Conservation (phyloP, 2,329 filamentous ascomycete species). For the Colletotrichum cordylinicola region DNA sequence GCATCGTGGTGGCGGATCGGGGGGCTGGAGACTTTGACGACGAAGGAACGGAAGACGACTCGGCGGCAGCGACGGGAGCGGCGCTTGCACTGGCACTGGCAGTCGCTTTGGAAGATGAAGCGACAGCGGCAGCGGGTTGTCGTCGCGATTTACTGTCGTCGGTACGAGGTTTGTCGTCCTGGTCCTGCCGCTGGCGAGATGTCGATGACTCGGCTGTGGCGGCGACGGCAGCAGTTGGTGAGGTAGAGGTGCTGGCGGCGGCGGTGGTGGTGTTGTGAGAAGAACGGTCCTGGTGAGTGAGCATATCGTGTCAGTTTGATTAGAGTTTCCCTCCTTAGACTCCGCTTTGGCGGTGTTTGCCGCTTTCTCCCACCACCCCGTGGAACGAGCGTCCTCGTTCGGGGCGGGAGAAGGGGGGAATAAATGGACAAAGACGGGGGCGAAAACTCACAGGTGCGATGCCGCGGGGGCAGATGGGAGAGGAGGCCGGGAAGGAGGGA, state of each 20-base stretch:
- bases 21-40: slow-evolving; percentile 17
- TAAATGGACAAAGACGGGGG: slow-evolving; percentile 14
- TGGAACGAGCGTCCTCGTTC: slow-evolving; percentile 12
- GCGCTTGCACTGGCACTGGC: not conserved
- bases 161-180: not conserved
- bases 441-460: slow-evolving; percentile 17
- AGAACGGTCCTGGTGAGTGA: slow-evolving; percentile 19
- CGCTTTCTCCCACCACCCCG: slow-evolving; percentile 14
- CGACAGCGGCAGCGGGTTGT: not conserved
- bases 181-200: slow-evolving; percentile 17
- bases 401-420: slow-evolving; percentile 11
- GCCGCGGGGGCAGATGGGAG: slow-evolving; percentile 2
- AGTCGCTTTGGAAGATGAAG: not conserved
- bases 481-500: not conserved
- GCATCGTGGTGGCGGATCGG: slow-evolving; percentile 53
- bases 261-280: slow-evolving; percentile 11
- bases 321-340: slow-evolving; percentile 22
- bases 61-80: not conserved
- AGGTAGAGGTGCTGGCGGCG: not conserved
- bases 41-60: slow-evolving; percentile 20
- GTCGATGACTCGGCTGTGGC: slow-evolving; percentile 14
- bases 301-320: slow-evolving; percentile 25
- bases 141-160: slow-evolving; percentile 6
- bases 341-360: slow-evolving; percentile 23
- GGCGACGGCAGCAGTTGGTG: not conserved